These are phyloP conservation scores for Tagetes patula DNA, from an alignment of 129 eudicot species.

Conservation along the genomic window DNA sequence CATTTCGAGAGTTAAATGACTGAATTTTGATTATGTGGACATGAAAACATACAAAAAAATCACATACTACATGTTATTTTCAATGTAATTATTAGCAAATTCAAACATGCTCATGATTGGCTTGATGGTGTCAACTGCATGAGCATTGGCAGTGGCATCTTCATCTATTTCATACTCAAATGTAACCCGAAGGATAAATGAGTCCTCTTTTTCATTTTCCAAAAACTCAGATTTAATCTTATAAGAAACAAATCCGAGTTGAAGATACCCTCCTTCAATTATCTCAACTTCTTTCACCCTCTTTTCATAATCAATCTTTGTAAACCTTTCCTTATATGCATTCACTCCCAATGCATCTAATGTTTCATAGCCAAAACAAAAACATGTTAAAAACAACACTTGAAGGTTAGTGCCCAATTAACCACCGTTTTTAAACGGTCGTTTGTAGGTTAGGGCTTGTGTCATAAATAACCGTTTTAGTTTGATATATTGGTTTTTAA, in stretches of 20 bases:
- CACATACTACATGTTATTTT: not conserved
- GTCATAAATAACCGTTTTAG: too few relatives aligned
- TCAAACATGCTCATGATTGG: not conserved
- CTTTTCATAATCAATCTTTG: constrained; percentile 19
- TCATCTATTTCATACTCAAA: constrained; percentile 7
- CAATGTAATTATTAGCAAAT: constrained; percentile 5
- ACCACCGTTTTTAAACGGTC: too few relatives aligned
- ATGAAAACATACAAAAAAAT: too few relatives aligned
- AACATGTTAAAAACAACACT: not conserved
- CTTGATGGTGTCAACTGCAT: not conserved
- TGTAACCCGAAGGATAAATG: not conserved
- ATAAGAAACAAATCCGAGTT: constrained; percentile 8
- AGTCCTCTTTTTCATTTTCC: not conserved
- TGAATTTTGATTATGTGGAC: too few relatives aligned
- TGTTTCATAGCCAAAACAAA: not conserved
- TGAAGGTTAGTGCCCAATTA: too few relatives aligned
- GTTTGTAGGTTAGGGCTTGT: too few relatives aligned
- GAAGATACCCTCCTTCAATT: constrained; percentile 22
- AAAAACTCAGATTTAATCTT: not conserved
- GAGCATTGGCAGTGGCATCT: not conserved
- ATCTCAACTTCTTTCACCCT: constrained; percentile 14
- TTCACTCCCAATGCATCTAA: not conserved
- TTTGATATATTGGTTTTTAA: too few relatives aligned
- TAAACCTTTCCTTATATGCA: constrained; percentile 15
- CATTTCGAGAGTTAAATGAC: too few relatives aligned